Evolutionary conservation across 2,329 filamentous ascomycete genomes (phyloP), one percentile per base, ranked within the genome.

Genomic region (Sphaerostilbella broomeana): DNA sequence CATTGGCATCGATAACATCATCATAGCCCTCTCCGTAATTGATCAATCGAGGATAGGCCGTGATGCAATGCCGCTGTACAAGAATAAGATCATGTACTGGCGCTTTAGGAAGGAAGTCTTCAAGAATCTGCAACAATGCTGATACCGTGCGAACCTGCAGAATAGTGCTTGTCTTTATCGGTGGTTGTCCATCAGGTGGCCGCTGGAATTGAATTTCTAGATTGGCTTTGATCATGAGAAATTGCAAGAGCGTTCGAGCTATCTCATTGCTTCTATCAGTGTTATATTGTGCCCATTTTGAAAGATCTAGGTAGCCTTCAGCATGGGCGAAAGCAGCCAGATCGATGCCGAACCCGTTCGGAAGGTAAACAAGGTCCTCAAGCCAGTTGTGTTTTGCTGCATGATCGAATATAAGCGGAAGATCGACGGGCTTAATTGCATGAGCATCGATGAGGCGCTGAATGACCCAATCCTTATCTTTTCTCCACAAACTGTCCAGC

Each of bases 11-110:
- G 48, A 98, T 89, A 28, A 97, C 80, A 42, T 92, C 85, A 60
- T 98, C 88, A 47, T 84, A 89, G 4, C 86, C 88, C 62, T 94
- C 86, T 2, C 88, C 89, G 51, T 95, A 97, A 55, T 98, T 98
- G 68, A 98, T 95, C 20, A 98, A 68, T 29, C 92, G 77, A 6
- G 92, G 94, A 53, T 97, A 98, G 1, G 85, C 83, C 41, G 89
- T 89, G 47, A 98, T 88, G 59, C 89, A 95, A 38, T 81, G 78
- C 21, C 90, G 78, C 62, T 95, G 89, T 19, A 95, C 77, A 11
- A 79, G 67, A 35, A 92, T 86, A 17, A 95, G 71, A 38, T 90
- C 82, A 35, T 83, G 60, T 40, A 77, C 58, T 48, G 73, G 67
- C 42, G 70, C 63, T 62, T 76, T 69, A 44, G 77, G 76, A 32